These are phyloP conservation scores for Agaricus subrufescens DNA, from an alignment of 768 basidiomycete genomes.

Conservation along the genomic window DNA sequence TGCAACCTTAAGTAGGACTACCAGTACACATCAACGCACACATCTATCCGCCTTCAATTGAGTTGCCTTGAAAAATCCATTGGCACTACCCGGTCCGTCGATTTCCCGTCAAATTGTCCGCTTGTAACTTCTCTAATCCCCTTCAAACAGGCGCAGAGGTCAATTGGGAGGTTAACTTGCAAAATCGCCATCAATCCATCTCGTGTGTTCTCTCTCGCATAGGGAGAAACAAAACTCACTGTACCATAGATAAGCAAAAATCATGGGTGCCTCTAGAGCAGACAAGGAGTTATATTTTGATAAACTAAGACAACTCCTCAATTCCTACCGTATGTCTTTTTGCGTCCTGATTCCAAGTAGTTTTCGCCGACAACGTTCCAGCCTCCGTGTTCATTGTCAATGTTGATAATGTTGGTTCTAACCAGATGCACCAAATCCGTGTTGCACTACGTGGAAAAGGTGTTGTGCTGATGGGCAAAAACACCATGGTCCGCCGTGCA, in stretches of 20 bases:
- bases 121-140: neutral
- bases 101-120: neutral
- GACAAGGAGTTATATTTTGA: slow-evolving; percentile 89
- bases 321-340: slow-evolving; percentile 74
- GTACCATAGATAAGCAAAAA: slow-evolving; percentile 28
- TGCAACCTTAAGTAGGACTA: slow-evolving; percentile 32
- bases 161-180: slow-evolving; percentile 85
- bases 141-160: slow-evolving; percentile 53
- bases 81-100: slow-evolving; percentile 70
- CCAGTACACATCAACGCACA: slow-evolving; percentile 14
- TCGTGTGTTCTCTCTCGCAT: slow-evolving; percentile 12
- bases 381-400: slow-evolving; percentile 99
- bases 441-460: slow-evolving; percentile 94
- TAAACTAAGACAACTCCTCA: slow-evolving; percentile 91
- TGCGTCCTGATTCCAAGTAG: neutral
- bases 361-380: slow-evolving; percentile 24
- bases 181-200: slow-evolving; percentile 15
- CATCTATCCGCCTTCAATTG: slow-evolving; percentile 23
- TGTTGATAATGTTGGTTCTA: slow-evolving; percentile 99
- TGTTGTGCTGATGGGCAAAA: slow-evolving; percentile 99
- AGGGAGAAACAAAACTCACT: slow-evolving; percentile 1
- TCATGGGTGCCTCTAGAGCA: slow-evolving; percentile 89
- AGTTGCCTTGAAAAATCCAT: slow-evolving; percentile 93
- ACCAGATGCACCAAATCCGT: slow-evolving; percentile 99
- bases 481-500: slow-evolving; percentile 99